These are phyloP conservation scores for Myxozyma neglecta DNA, from an alignment of 805 yeast species.

Conservation along the genomic window DNA sequence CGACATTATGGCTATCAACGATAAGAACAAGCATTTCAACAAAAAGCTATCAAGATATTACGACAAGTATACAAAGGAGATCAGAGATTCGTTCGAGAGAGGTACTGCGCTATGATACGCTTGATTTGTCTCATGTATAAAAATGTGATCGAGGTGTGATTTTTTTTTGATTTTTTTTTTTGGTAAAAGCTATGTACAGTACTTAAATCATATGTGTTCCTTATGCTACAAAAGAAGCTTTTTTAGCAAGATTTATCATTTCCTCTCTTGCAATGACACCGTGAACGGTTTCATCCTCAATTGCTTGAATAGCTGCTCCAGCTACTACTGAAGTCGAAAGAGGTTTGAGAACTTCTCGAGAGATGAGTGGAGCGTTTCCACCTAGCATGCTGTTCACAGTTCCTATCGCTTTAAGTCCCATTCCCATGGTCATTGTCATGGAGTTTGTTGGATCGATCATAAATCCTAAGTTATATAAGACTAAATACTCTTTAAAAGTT, in stretches of 20 bases:
- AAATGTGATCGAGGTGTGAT: not conserved
- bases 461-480: conserved; percentile 9
- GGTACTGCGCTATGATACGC: conserved; percentile 40
- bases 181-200: not conserved
- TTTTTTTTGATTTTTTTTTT: not conserved
- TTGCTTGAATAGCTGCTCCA: conserved; percentile 29
- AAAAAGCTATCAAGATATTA: conserved; percentile 63
- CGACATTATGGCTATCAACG: conserved; percentile 54
- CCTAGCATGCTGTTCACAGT: conserved; percentile 22
- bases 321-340: conserved; percentile 26
- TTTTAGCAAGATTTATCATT: conserved; percentile 12
- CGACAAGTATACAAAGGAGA: conserved; percentile 44
- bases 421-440: conserved; percentile 22
- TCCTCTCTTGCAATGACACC: conserved; percentile 19
- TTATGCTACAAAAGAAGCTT: conserved; percentile 2
- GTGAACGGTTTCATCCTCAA: conserved; percentile 15
- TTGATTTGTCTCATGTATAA: not conserved
- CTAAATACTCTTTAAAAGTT: not conserved
- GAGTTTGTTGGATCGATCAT: conserved; percentile 26
- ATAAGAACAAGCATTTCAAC: conserved; percentile 72
- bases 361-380: conserved; percentile 23
- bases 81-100: conserved; percentile 41
- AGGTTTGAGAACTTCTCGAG: conserved; percentile 16
- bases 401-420: conserved; percentile 18
- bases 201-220: not conserved